phyloP scores from a whole-genome alignment of 306 rosid species.

The Canavalia gladiata region DNA sequence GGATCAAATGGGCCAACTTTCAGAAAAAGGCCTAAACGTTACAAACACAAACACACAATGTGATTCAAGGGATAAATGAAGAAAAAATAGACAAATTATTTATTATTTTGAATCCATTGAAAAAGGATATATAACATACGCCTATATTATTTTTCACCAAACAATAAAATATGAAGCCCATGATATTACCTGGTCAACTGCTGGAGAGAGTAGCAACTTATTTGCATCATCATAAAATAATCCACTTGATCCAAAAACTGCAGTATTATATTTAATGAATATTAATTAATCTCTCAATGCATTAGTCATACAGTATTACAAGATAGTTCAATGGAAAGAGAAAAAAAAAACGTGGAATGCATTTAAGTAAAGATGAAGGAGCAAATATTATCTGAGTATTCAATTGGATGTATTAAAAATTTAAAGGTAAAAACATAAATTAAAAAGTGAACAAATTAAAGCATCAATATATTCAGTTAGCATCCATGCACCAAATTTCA shows the following conservation, averaged over 20 bases:
- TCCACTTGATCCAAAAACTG: conserved; percentile 70
- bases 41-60: conserved; percentile 13
- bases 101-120: conserved; percentile 20
- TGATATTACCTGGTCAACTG: conserved; percentile 76
- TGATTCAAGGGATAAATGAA: conserved; percentile 30
- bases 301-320: no score
- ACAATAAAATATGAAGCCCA: background rate
- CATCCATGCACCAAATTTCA: no score
- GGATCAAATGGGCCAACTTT: conserved; percentile 83
- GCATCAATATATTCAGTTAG: no score
- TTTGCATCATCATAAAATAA: conserved; percentile 94
- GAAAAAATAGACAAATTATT: conserved; percentile 17
- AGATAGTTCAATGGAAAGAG: no score
- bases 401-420: no score
- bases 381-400: no score
- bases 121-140: background rate
- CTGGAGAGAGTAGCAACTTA: conserved; percentile 79
- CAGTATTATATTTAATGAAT: no score
- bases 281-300: no score
- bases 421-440: no score
- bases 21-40: conserved; percentile 79
- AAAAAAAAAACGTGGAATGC: no score
- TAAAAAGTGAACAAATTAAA: no score
- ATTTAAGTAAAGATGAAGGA: no score
- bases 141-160: background rate